These are phyloP conservation scores for Annulohypoxylon truncatum DNA, from an alignment of 2,329 filamentous ascomycete genomes.

Conservation along the genomic window DNA sequence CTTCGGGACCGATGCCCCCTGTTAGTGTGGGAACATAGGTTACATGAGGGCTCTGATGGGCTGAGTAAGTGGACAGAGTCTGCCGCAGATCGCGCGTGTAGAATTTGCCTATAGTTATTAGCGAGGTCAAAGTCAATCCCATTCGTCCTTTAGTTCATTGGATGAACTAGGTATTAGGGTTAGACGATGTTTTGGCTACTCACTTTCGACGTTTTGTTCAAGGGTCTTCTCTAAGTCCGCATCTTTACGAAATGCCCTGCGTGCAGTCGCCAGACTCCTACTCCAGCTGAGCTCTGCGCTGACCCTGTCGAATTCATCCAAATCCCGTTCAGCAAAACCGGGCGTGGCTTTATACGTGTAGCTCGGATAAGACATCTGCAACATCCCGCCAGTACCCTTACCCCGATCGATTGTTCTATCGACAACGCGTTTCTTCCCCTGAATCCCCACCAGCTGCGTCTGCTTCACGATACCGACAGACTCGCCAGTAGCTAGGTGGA, in stretches of 20 bases:
- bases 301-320: constrained; percentile 74
- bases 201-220: constrained; percentile 72
- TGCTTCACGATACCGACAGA: constrained; percentile 57
- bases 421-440: constrained; percentile 56
- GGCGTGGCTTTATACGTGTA: constrained; percentile 62
- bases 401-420: constrained; percentile 52
- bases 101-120: constrained; percentile 60
- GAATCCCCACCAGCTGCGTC: constrained; percentile 58
- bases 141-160: not conserved
- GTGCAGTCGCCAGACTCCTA: constrained; percentile 69
- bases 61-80: constrained; percentile 70
- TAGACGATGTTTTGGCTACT: constrained; percentile 43
- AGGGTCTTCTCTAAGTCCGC: constrained; percentile 73
- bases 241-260: constrained; percentile 71
- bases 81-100: constrained; percentile 66
- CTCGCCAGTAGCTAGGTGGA: constrained; percentile 54
- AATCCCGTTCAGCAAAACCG: constrained; percentile 77
- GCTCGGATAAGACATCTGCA: constrained; percentile 53
- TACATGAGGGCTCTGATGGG: constrained; percentile 73
- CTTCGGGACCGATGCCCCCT: constrained; percentile 70
- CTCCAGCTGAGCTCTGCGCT: constrained; percentile 75
- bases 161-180: not conserved
- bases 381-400: constrained; percentile 52
- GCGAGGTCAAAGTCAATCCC: not conserved
- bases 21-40: constrained; percentile 74